Conservation (phyloP, 2,329 filamentous ascomycete species). For the Pseudogymnoascus sp. region DNA sequence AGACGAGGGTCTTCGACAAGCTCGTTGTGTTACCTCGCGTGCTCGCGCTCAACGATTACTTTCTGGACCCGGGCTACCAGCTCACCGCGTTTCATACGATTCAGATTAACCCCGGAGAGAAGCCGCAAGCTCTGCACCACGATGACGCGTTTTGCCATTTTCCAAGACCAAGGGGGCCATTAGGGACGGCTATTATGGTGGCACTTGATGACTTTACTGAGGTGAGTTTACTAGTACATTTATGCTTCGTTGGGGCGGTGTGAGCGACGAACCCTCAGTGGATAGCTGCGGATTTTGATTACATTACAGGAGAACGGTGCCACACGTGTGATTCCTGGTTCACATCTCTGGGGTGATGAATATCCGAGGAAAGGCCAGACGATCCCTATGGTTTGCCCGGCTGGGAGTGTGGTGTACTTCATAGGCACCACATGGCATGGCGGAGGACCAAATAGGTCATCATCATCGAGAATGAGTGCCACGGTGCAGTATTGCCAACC, state of each 20-base stretch:
- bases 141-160: slow-evolving; percentile 28
- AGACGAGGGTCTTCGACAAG: slow-evolving; percentile 34
- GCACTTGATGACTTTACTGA: slow-evolving; percentile 27
- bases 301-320: slow-evolving; percentile 21
- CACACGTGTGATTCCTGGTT: slow-evolving; percentile 26
- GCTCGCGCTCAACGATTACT: slow-evolving; percentile 35
- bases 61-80: slow-evolving; percentile 32
- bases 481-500: slow-evolving; percentile 29
- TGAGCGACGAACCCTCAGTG: not conserved
- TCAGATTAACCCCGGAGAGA: slow-evolving; percentile 32
- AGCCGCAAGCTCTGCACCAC: slow-evolving; percentile 32
- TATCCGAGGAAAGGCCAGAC: slow-evolving; percentile 22
- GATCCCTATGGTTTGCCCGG: slow-evolving; percentile 26
- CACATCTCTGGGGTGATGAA: slow-evolving; percentile 26
- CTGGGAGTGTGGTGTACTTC: slow-evolving; percentile 27
- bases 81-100: slow-evolving; percentile 34
- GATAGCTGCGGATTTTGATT: not conserved
- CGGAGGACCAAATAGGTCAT: slow-evolving; percentile 23
- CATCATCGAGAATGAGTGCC: slow-evolving; percentile 20
- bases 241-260: not conserved
- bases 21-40: slow-evolving; percentile 33
- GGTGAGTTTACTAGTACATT: slow-evolving; percentile 1
- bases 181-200: slow-evolving; percentile 28
- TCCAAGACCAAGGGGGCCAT: slow-evolving; percentile 26
- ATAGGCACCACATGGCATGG: slow-evolving; percentile 27